phyloP scores from a whole-genome alignment of 2,329 filamentous ascomycete species.

The Apiospora hydei region DNA sequence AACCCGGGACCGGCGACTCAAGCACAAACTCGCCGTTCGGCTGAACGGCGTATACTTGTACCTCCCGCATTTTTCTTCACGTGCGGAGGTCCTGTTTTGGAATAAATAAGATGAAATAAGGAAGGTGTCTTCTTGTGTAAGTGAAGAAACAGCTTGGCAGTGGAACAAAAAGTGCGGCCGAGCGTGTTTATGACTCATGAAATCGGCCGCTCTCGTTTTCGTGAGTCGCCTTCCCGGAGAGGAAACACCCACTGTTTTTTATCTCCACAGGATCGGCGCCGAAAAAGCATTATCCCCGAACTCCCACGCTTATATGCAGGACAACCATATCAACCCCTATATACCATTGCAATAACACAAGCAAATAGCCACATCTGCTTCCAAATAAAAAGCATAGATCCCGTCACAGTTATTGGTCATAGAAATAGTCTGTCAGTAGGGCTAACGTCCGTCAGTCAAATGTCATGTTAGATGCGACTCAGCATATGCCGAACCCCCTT shows the following conservation, averaged over 20 bases:
- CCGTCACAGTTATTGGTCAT: no score
- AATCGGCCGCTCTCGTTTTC: background rate
- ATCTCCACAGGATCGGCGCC: conserved; percentile 1
- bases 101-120: background rate
- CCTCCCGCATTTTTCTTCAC: background rate
- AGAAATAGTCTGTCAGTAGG: no score
- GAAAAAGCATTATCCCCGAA: background rate
- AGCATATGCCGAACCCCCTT: no score
- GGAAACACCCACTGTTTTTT: background rate
- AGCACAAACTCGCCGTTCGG: conserved; percentile 18
- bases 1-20: background rate
- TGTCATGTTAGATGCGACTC: no score
- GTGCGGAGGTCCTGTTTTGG: background rate
- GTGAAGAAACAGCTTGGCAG: background rate
- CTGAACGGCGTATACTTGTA: conserved; percentile 16
- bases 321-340: background rate
- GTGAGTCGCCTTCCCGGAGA: background rate
- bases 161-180: background rate
- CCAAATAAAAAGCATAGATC: no score
- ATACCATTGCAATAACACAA: background rate
- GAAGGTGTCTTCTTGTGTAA: background rate
- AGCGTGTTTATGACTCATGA: background rate
- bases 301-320: background rate
- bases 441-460: no score
- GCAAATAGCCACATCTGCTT: no score